Evolutionary conservation across 2,329 filamentous ascomycete species (phyloP).

Genomic region (Microdochium nivale): DNA sequence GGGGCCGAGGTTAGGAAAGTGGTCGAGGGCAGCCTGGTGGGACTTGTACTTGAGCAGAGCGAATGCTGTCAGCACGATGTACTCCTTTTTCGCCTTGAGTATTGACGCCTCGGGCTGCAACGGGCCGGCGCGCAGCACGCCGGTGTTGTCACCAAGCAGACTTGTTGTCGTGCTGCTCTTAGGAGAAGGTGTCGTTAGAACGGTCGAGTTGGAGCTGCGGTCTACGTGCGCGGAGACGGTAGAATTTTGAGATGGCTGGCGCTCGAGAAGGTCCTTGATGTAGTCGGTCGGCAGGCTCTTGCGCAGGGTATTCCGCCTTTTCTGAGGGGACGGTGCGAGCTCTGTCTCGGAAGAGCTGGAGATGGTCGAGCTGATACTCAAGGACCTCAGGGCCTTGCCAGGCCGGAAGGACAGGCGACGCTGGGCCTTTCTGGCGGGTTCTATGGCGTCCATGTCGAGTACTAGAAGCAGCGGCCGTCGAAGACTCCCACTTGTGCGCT

Average conservation of each 20-base stretch:
- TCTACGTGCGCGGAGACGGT: constrained; percentile 17
- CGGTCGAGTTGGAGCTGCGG: constrained; percentile 17
- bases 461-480: background rate
- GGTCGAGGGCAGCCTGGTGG: constrained; percentile 34
- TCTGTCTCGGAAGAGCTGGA: constrained; percentile 18
- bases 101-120: constrained; percentile 41
- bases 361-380: constrained; percentile 21
- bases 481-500: background rate
- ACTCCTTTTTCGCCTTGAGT: constrained; percentile 39
- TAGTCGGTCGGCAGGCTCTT: constrained; percentile 13
- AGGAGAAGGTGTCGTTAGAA: constrained; percentile 19
- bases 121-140: constrained; percentile 32
- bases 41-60: constrained; percentile 42
- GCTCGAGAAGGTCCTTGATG: constrained; percentile 14
- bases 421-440: background rate
- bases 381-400: constrained; percentile 19
- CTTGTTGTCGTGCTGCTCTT: constrained; percentile 17
- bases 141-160: constrained; percentile 14
- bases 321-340: constrained; percentile 6
- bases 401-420: constrained; percentile 15
- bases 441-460: background rate
- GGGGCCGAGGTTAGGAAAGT: constrained; percentile 30
- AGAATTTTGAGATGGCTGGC: constrained; percentile 17
- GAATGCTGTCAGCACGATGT: constrained; percentile 42
- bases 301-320: constrained; percentile 10